These are phyloP conservation scores for Parachaetomium inaequale DNA, from an alignment of 495 filamentous ascomycete genomes.

Conservation along the genomic window DNA sequence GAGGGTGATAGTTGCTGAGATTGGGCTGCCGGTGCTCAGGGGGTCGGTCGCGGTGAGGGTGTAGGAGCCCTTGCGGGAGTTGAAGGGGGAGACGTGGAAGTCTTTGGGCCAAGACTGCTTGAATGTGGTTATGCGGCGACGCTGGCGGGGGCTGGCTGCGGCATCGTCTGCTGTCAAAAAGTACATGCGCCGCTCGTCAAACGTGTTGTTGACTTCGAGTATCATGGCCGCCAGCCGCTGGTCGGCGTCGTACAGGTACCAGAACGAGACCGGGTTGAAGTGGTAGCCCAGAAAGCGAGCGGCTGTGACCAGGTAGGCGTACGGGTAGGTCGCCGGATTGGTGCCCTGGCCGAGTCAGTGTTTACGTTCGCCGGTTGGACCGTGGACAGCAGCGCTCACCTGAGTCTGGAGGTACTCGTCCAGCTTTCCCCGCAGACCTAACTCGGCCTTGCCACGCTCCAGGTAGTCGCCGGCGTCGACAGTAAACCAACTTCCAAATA, in stretches of 20 bases:
- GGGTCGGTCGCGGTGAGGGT: constrained; percentile 55
- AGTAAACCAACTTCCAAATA: constrained; percentile 49
- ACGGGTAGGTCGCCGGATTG: constrained; percentile 51
- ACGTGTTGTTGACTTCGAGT: constrained; percentile 76
- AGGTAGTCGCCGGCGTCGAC: constrained; percentile 60
- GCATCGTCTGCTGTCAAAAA: constrained; percentile 36
- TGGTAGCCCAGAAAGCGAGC: constrained; percentile 66
- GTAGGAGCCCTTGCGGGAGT: constrained; percentile 60
- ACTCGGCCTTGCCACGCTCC: constrained; percentile 43
- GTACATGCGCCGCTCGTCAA: constrained; percentile 67
- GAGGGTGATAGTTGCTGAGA: constrained; percentile 54
- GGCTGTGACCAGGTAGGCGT: constrained; percentile 67
- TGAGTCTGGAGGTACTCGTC: constrained; percentile 52
- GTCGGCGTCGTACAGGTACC: constrained; percentile 66
- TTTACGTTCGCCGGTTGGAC: not conserved
- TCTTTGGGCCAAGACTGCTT: constrained; percentile 59
- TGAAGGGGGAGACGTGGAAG: constrained; percentile 74
- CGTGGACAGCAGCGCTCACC: constrained; percentile 27
- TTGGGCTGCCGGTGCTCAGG: constrained; percentile 33
- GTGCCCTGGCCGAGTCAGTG: constrained; percentile 42
- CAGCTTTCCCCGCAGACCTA: constrained; percentile 56
- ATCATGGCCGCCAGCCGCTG: constrained; percentile 63
- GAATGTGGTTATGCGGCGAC: constrained; percentile 40
- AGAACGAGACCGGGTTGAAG: constrained; percentile 76
- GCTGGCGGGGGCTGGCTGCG: constrained; percentile 5